Conservation (phyloP, 768 basidiomycete species). For the Boletus rex-veris region DNA sequence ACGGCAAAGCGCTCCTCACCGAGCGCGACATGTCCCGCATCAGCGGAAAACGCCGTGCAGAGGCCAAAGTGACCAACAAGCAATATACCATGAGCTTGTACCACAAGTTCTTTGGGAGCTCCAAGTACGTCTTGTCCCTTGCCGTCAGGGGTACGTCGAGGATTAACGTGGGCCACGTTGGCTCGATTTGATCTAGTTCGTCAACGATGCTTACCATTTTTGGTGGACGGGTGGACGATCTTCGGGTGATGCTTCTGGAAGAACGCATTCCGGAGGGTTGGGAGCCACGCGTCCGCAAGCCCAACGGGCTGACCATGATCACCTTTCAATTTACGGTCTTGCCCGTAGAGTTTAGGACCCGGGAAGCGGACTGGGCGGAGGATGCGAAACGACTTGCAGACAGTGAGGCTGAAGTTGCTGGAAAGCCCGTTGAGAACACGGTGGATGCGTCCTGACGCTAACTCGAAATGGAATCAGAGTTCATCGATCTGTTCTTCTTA, state of each 20-base stretch:
- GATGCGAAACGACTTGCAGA: not conserved
- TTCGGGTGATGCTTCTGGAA: slow-evolving; percentile 54
- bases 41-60: slow-evolving; percentile 57
- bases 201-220: slow-evolving; percentile 67
- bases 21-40: slow-evolving; percentile 57
- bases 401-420: too few relatives aligned
- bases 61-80: slow-evolving; percentile 51
- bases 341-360: slow-evolving; percentile 22
- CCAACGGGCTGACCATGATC: slow-evolving; percentile 56
- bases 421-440: not conserved
- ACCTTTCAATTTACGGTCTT: slow-evolving; percentile 45
- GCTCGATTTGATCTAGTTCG: slow-evolving; percentile 38
- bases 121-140: slow-evolving; percentile 49
- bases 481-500: too few relatives aligned
- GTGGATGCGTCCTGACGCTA: not conserved
- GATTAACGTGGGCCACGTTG: not conserved
- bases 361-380: slow-evolving; percentile 20
- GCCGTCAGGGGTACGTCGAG: too few relatives aligned
- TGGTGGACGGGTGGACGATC: slow-evolving; percentile 58
- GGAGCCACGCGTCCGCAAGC: slow-evolving; percentile 57
- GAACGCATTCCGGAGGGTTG: slow-evolving; percentile 71
- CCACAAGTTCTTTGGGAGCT: slow-evolving; percentile 65
- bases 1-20: slow-evolving; percentile 48
- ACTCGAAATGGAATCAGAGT: not conserved
- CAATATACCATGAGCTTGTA: slow-evolving; percentile 48